Evolutionary conservation across 2,329 filamentous ascomycete species (phyloP), one percentile per base, ranked within the genome.

Genomic region (Fusarium robinianum): DNA sequence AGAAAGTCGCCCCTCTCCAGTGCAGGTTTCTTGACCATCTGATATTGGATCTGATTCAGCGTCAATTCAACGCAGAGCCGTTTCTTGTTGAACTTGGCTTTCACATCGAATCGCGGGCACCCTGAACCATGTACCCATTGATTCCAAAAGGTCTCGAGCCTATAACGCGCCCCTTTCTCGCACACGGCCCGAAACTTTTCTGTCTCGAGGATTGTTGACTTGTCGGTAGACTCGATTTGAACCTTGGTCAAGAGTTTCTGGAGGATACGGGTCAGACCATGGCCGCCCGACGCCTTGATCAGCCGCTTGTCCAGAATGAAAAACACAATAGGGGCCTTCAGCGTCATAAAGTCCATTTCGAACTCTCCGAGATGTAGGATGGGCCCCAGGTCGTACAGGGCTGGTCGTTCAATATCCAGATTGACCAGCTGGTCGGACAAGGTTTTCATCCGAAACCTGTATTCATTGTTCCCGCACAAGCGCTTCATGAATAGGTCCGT

Each of bases 41-140:
- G 76, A 63, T 70, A 78, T 49, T 84, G 89, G 1, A 81, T 80
- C 67, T 99, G 95, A 36, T 80, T 81, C 53, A 99, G 88, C 8
- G 83, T 86, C 76, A 99, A 87, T 67, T 97, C 91, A 2, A 99
- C 90, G 18, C 92, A 91, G 4, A 97, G 77, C 58, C 95, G 88
- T 73, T 99, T 99, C 73, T 97, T 97, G 65, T 99, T 99, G 72
- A 99, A 99, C 12, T 85, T 81, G 55, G 96, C 91, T 25, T 84
- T 87, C 34, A 95, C 88, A 34, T 86, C 78, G 58, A 99, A 95
- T 27, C 84, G 81, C 0, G 95, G 94, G 60, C 91, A 97, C 1
- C 95, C 95, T 11, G 90, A 85, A 8, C 88, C 86, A 52, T 86
- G 81, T 1, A 99, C 81, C 92, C 92, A 99, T 64, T 99, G 92